These are phyloP conservation scores for Berkeleyomyces rouxiae DNA, from an alignment of 2,329 filamentous ascomycete genomes.

Conservation along the genomic window DNA sequence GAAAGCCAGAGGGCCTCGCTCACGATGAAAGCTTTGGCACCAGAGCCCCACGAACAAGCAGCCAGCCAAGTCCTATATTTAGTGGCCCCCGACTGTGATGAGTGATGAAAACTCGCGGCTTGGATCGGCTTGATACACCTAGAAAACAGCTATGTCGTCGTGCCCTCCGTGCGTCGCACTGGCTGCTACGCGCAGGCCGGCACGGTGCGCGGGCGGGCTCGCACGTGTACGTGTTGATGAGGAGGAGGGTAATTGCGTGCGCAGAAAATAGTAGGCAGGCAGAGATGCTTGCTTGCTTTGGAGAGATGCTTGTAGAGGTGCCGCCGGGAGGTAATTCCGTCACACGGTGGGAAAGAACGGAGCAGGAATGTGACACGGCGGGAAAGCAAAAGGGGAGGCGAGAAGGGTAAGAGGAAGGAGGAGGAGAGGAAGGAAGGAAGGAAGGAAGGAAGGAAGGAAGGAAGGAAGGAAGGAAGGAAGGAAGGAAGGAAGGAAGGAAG, in stretches of 20 bases:
- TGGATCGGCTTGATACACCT: too few relatives aligned
- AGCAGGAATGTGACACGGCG: not conserved
- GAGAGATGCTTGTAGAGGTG: not conserved
- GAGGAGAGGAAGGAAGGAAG: not conserved
- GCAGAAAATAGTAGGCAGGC: too few relatives aligned
- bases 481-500: constrained; percentile 5
- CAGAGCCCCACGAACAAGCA: too few relatives aligned
- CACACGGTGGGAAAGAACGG: not conserved
- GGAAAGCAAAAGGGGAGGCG: not conserved
- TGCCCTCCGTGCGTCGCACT: not conserved
- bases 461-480: not conserved
- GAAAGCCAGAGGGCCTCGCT: too few relatives aligned
- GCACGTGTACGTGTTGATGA: not conserved
- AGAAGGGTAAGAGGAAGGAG: not conserved
- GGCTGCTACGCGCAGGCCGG: not conserved
- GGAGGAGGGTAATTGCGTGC: too few relatives aligned
- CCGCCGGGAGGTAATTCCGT: not conserved
- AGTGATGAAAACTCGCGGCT: too few relatives aligned
- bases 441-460: not conserved
- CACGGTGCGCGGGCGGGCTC: not conserved
- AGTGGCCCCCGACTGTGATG: too few relatives aligned
- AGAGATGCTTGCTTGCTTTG: not conserved
- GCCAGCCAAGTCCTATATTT: too few relatives aligned
- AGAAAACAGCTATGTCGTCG: not conserved
- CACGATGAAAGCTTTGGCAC: too few relatives aligned